Conservation (phyloP, 1,284 basidiomycete species). For the Mycosarcoma maydis region DNA sequence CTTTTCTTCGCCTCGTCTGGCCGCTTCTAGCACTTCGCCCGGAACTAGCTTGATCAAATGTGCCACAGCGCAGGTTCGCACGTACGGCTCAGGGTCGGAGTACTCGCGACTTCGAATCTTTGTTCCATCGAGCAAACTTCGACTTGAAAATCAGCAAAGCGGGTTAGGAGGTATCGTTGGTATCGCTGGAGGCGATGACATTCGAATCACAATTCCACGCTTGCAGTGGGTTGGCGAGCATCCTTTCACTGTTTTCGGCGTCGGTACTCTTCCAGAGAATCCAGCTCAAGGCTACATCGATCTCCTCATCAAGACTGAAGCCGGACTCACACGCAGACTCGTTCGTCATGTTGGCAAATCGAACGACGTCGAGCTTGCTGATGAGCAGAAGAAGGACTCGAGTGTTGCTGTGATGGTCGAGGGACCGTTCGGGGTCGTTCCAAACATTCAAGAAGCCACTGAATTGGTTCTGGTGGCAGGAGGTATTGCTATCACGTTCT, state of each 20-base stretch:
- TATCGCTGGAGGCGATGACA: constrained; percentile 41
- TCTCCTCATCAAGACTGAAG: constrained; percentile 33
- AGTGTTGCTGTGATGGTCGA: constrained; percentile 40
- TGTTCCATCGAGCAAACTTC: constrained; percentile 25
- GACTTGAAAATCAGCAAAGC: constrained; percentile 8
- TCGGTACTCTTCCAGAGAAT: constrained; percentile 10
- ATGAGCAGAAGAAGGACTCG: background rate
- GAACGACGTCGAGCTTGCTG: constrained; percentile 18
- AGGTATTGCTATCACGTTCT: constrained; percentile 53
- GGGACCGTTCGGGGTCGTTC: constrained; percentile 39
- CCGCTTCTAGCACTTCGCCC: background rate
- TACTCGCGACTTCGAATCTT: constrained; percentile 32
- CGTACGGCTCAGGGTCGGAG: constrained; percentile 1
- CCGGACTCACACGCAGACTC: constrained; percentile 43
- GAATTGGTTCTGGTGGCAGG: constrained; percentile 36
- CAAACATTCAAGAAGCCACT: constrained; percentile 8
- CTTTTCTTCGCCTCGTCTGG: constrained; percentile 10
- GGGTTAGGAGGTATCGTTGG: background rate
- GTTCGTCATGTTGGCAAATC: constrained; percentile 1
- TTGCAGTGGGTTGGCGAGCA: constrained; percentile 47
- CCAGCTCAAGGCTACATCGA: constrained; percentile 25
- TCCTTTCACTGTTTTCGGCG: constrained; percentile 48
- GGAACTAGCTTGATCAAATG: constrained; percentile 6
- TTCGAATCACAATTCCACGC: constrained; percentile 43
- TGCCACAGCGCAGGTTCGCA: constrained; percentile 11